Percentiles rank a stretch among this genome's conserved stretches.
These are phyloP conservation scores for Diplodia sapinea DNA, from an alignment of 2,329 filamentous ascomycete species.

Conservation along the genomic window DNA sequence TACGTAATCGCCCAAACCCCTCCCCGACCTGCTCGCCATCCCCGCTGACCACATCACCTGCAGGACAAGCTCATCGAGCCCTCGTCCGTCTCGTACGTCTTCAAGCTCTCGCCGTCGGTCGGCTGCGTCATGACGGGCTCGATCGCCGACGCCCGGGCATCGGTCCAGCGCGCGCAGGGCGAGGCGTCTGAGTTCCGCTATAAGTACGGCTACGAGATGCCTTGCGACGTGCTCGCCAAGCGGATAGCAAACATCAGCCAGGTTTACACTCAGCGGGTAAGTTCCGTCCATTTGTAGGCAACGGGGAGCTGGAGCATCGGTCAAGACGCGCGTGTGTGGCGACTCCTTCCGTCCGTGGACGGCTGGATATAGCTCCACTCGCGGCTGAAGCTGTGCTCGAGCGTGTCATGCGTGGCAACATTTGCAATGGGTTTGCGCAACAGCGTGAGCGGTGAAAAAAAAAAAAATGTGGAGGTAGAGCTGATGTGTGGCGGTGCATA, in stretches of 20 bases:
- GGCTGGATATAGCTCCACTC: slow-evolving; percentile 5
- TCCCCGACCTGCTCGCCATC: not conserved
- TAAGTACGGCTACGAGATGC: slow-evolving; percentile 99
- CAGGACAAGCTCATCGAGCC: slow-evolving; percentile 96
- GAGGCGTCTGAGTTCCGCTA: slow-evolving; percentile 98
- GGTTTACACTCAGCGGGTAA: slow-evolving; percentile 95
- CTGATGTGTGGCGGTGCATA: slow-evolving; percentile 45
- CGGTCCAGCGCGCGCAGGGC: slow-evolving; percentile 87
- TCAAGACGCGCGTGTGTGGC: not conserved
- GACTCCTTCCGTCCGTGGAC: not conserved
- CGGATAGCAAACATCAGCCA: slow-evolving; percentile 98
- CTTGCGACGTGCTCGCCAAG: slow-evolving; percentile 95
- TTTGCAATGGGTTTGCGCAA: not conserved
- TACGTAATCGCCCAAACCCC: not conserved
- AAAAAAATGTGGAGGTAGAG: slow-evolving; percentile 1
- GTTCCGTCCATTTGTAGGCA: slow-evolving; percentile 36
- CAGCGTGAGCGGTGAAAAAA: not conserved
- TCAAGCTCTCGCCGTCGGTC: slow-evolving; percentile 93
- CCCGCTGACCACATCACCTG: slow-evolving; percentile 8
- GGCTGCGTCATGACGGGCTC: slow-evolving; percentile 99
- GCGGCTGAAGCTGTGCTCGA: slow-evolving; percentile 25
- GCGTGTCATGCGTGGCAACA: not conserved
- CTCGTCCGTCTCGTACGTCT: slow-evolving; percentile 94
- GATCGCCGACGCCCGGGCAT: slow-evolving; percentile 91
- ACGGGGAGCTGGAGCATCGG: not conserved